phyloP scores from a whole-genome alignment of 768 basidiomycete species.

The Fibroporia radiculosa region DNA sequence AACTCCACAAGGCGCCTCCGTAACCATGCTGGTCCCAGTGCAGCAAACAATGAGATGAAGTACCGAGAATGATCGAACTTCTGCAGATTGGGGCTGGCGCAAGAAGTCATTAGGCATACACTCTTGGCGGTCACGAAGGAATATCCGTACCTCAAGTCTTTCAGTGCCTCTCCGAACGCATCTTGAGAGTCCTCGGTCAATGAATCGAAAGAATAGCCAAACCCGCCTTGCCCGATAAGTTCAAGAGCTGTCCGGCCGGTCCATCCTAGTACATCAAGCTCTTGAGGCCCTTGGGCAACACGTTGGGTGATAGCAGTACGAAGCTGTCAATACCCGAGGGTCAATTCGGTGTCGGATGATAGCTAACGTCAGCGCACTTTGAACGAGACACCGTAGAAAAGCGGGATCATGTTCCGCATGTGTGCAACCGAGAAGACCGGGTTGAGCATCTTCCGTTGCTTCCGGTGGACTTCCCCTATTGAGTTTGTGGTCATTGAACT shows the following conservation, averaged over 20 bases:
- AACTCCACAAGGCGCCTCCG: conserved; percentile 36
- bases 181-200: conserved; percentile 24
- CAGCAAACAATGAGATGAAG: conserved; percentile 36
- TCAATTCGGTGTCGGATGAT: background rate
- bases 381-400: conserved; percentile 10
- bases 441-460: conserved; percentile 23
- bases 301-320: conserved; percentile 7
- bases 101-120: background rate
- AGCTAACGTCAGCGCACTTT: conserved; percentile 4
- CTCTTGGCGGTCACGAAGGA: background rate
- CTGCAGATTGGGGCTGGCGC: conserved; percentile 35
- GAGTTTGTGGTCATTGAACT: too few species aligned
- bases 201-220: conserved; percentile 32
- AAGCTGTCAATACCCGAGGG: conserved; percentile 10
- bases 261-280: conserved; percentile 22
- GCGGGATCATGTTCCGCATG: conserved; percentile 13
- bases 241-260: conserved; percentile 22
- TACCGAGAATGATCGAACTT: conserved; percentile 37
- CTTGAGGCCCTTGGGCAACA: conserved; percentile 2
- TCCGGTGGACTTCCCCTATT: conserved; percentile 13
- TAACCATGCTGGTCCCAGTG: conserved; percentile 34
- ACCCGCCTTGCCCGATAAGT: conserved; percentile 39
- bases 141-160: conserved; percentile 21
- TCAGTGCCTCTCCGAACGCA: conserved; percentile 8
- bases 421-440: conserved; percentile 15